phyloP scores from a whole-genome alignment of 768 basidiomycete genomes.

The Epithele typhae region DNA sequence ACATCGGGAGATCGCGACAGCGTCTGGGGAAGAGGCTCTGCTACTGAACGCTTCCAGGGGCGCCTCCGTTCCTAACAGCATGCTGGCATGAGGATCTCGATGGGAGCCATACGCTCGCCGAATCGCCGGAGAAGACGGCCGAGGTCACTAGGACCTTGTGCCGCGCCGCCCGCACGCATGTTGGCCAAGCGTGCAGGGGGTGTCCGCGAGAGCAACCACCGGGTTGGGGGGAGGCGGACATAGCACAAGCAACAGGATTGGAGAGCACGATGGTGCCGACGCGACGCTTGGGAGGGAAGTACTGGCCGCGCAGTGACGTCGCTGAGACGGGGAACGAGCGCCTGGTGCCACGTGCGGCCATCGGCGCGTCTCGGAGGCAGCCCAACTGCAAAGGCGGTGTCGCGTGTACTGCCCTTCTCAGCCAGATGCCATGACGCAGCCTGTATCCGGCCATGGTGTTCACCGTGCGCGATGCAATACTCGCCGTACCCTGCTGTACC shows the following conservation, averaged over 20 bases:
- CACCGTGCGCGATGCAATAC: constrained; percentile 8
- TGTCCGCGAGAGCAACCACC: too few species aligned
- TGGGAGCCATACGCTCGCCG: not conserved
- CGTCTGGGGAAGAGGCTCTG: too few species aligned
- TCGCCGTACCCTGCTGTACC: constrained; percentile 7
- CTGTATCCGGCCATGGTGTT: constrained; percentile 10
- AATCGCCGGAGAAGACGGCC: constrained; percentile 2
- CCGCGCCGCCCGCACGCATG: too few species aligned
- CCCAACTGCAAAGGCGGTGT: too few species aligned
- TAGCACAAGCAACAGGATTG: constrained; percentile 12
- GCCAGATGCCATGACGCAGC: constrained; percentile 16
- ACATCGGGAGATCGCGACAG: too few species aligned
- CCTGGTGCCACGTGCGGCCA: constrained; percentile 15
- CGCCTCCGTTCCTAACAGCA: too few species aligned
- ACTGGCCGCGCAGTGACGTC: constrained; percentile 12
- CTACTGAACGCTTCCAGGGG: too few species aligned
- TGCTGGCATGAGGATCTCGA: too few species aligned
- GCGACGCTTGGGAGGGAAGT: constrained; percentile 1
- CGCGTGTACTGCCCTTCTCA: constrained; percentile 14
- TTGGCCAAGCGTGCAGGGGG: too few species aligned
- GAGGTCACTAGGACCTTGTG: too few species aligned
- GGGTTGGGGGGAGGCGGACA: not conserved
- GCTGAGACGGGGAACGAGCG: constrained; percentile 9
- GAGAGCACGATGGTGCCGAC: constrained; percentile 1
- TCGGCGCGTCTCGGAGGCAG: not conserved